Percentiles rank a stretch among this genome's conserved stretches.
Conservation (phyloP, 768 basidiomycete genomes). For the Kwoniella newhampshirensis region DNA sequence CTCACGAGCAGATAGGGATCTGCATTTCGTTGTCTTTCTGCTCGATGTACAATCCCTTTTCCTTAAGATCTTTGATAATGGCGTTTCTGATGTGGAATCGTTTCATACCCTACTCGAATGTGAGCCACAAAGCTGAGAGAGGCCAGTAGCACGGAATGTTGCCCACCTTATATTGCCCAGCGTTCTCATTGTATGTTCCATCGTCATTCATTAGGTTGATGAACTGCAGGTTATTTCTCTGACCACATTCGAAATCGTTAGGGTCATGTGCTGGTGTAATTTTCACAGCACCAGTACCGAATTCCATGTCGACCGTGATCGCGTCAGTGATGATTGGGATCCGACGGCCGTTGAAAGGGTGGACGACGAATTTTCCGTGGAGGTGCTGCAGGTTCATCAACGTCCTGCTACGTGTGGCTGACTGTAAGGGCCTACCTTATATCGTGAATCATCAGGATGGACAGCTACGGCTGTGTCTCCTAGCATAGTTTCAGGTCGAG, state of each 20-base stretch:
- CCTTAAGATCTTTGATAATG: conserved; percentile 79
- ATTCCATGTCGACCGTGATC: conserved; percentile 84
- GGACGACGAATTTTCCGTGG: conserved; percentile 83
- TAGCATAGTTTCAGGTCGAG: conserved; percentile 97
- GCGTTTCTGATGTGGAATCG: conserved; percentile 87
- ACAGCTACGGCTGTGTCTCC: conserved; percentile 97
- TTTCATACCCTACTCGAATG: conserved; percentile 75
- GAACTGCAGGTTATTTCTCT: conserved; percentile 81
- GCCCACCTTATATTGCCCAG: conserved; percentile 71
- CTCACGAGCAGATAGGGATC: conserved; percentile 85
- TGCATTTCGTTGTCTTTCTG: conserved; percentile 97
- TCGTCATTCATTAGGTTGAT: conserved; percentile 96
- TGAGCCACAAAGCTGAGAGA: conserved; percentile 22
- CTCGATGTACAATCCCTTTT: conserved; percentile 79
- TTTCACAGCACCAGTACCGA: conserved; percentile 98
- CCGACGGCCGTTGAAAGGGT: conserved; percentile 83
- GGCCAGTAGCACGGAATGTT: neutral
- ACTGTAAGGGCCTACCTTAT: conserved; percentile 60
- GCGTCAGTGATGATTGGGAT: conserved; percentile 84
- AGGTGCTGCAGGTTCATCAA: conserved; percentile 63
- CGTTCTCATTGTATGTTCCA: conserved; percentile 89
- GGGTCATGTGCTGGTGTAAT: conserved; percentile 98
- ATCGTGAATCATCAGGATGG: conserved; percentile 86
- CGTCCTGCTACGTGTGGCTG: neutral
- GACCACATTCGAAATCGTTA: conserved; percentile 92